Evolutionary conservation across 495 filamentous ascomycete species (phyloP).

Genomic region (Darksidea phi): DNA sequence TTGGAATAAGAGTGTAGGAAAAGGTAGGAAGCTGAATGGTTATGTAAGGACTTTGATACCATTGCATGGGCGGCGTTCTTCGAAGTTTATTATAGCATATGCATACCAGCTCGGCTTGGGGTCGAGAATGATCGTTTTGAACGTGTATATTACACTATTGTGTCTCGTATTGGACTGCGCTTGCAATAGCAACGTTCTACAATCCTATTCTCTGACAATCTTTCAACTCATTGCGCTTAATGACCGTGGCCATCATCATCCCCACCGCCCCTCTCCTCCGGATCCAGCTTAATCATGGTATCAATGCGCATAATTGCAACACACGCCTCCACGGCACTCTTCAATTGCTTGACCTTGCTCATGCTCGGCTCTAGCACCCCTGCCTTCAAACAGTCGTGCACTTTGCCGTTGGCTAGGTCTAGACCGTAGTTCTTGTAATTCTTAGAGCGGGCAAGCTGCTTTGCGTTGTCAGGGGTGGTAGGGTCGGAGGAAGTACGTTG

Average conservation of each 20-base stretch:
- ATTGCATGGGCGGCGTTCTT: slow-evolving; percentile 11
- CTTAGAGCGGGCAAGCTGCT: slow-evolving; percentile 85
- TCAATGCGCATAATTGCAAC: slow-evolving; percentile 99
- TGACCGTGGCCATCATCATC: slow-evolving; percentile 79
- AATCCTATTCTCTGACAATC: neutral
- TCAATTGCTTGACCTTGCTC: slow-evolving; percentile 97
- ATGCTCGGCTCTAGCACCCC: slow-evolving; percentile 96
- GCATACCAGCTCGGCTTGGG: no score
- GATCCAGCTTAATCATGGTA: slow-evolving; percentile 97
- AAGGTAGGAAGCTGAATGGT: neutral
- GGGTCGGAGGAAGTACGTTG: slow-evolving; percentile 71
- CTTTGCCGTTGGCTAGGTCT: slow-evolving; percentile 84
- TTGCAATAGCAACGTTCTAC: no score
- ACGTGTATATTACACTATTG: no score
- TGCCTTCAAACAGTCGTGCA: slow-evolving; percentile 89
- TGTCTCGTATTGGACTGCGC: no score
- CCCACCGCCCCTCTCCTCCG: slow-evolving; percentile 69
- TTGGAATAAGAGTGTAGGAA: neutral
- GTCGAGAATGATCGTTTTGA: no score
- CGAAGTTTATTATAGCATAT: no score
- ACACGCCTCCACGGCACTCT: slow-evolving; percentile 97
- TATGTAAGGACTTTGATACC: slow-evolving; percentile 5
- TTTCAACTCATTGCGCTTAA: slow-evolving; percentile 24
- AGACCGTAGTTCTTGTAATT: slow-evolving; percentile 97
- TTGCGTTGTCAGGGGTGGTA: slow-evolving; percentile 69